Percentiles rank a stretch among this genome's conserved stretches.
Conservation (phyloP, 1,139 yeast species). For the Pichia sp. region DNA sequence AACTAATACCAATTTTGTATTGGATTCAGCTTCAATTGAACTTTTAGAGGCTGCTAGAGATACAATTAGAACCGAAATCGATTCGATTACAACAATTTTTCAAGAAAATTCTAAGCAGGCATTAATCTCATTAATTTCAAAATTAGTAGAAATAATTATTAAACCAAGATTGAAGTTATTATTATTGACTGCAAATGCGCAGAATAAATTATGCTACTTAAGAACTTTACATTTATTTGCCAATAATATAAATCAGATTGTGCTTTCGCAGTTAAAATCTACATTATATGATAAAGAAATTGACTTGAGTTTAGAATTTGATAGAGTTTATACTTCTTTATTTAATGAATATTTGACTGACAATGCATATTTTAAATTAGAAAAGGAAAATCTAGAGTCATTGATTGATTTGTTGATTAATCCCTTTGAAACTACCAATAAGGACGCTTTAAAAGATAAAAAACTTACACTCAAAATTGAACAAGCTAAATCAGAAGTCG, state of each 20-base stretch:
- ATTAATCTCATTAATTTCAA: conserved; percentile 61
- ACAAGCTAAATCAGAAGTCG: conserved; percentile 17
- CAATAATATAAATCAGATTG: conserved; percentile 54
- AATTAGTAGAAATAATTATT: conserved; percentile 72
- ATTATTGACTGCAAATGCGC: conserved; percentile 56
- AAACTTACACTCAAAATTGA: conserved; percentile 38
- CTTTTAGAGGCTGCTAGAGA: conserved; percentile 21
- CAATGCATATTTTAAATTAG: conserved; percentile 63
- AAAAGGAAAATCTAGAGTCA: conserved; percentile 63
- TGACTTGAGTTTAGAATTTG: conserved; percentile 52
- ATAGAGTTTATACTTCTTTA: conserved; percentile 64
- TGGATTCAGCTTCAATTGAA: conserved; percentile 21
- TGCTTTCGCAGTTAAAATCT: conserved; percentile 54
- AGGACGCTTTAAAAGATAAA: conserved; percentile 43
- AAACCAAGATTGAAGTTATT: conserved; percentile 61
- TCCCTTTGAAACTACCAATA: conserved; percentile 46
- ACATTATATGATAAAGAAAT: conserved; percentile 38
- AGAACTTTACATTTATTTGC: conserved; percentile 67
- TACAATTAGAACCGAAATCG: conserved; percentile 62
- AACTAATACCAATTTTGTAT: conserved; percentile 31
- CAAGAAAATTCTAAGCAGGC: conserved; percentile 61
- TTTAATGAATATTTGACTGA: conserved; percentile 68
- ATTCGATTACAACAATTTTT: conserved; percentile 67
- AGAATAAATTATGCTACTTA: conserved; percentile 68
- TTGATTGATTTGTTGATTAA: conserved; percentile 47